phyloP scores from a whole-genome alignment of 208 protist species.

The Leishmania tropica region DNA sequence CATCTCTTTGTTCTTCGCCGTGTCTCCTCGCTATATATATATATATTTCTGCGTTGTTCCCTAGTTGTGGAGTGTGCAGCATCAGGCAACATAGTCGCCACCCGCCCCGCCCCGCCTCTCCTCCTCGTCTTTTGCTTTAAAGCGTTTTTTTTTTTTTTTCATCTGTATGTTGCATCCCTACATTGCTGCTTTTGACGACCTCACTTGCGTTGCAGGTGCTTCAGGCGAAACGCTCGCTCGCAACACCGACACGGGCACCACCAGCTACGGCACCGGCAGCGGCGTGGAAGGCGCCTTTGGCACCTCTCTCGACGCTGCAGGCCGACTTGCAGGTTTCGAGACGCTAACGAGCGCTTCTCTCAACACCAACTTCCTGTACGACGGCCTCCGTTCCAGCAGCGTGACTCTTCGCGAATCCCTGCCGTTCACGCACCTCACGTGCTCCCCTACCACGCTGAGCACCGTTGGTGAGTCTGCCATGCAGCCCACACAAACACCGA shows the following conservation, averaged over 20 bases:
- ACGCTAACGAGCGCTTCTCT: conserved; percentile 2
- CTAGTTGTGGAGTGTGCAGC: neutral
- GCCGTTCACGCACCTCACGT: neutral
- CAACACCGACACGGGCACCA: neutral
- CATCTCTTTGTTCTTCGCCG: neutral
- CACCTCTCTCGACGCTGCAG: conserved; percentile 1
- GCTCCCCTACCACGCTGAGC: neutral
- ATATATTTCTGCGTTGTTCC: neutral
- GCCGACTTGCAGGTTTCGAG: neutral
- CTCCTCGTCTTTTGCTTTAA: neutral
- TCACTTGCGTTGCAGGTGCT: neutral
- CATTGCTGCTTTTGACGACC: neutral
- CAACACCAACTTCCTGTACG: conserved; percentile 12
- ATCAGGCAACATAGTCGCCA: neutral
- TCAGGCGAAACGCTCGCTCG: neutral
- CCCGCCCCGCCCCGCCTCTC: neutral
- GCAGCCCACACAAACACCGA: neutral
- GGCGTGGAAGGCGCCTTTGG: neutral
- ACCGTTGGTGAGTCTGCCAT: neutral
- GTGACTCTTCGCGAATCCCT: neutral
- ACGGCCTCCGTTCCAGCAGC: conserved; percentile 12
- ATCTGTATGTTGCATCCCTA: neutral
- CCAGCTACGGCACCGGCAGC: neutral
- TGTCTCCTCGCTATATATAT: neutral
- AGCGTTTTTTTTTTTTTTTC: neutral